A percentile compares a stretch with the other conserved stretches of the same genome.
phyloP scores from a whole-genome alignment of 2,329 filamentous ascomycete species.

The Alternaria gansuensis region DNA sequence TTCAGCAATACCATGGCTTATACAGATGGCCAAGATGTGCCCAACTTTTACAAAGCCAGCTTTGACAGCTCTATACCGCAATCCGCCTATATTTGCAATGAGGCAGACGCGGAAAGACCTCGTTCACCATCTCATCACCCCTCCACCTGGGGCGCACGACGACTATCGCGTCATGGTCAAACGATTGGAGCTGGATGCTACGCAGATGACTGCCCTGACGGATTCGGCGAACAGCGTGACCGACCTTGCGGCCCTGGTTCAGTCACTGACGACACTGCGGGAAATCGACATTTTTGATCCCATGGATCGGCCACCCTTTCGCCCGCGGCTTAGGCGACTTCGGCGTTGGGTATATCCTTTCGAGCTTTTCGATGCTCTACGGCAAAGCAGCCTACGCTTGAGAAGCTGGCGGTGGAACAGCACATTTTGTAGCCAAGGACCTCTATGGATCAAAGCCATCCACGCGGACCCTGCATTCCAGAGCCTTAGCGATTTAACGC shows the following conservation, averaged over 20 bases:
- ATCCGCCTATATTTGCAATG: conserved; percentile 69
- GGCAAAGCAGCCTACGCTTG: conserved; percentile 58
- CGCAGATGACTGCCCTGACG: conserved; percentile 63
- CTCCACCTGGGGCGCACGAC: conserved; percentile 47
- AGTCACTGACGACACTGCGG: conserved; percentile 70
- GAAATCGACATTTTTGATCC: conserved; percentile 77
- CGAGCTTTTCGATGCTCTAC: conserved; percentile 71
- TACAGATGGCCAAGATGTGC: conserved; percentile 68
- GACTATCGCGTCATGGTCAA: conserved; percentile 78
- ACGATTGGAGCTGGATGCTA: conserved; percentile 73
- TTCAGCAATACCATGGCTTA: conserved; percentile 67
- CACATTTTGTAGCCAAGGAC: conserved; percentile 53
- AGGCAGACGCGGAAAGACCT: conserved; percentile 58
- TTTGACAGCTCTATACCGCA: conserved; percentile 74
- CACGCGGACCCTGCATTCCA: conserved; percentile 56
- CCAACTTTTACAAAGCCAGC: conserved; percentile 75
- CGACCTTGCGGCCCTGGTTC: conserved; percentile 67
- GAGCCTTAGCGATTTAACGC: conserved; percentile 45
- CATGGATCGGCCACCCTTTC: conserved; percentile 72
- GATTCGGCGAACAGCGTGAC: conserved; percentile 64
- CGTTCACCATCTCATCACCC: conserved; percentile 64
- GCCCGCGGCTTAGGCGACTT: conserved; percentile 62
- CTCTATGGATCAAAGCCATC: conserved; percentile 55
- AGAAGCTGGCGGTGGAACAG: conserved; percentile 66
- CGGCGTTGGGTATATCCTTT: conserved; percentile 73